Base-by-base conservation (phyloP, 139 green algal species). In the Picochlorum sp. region DNA sequence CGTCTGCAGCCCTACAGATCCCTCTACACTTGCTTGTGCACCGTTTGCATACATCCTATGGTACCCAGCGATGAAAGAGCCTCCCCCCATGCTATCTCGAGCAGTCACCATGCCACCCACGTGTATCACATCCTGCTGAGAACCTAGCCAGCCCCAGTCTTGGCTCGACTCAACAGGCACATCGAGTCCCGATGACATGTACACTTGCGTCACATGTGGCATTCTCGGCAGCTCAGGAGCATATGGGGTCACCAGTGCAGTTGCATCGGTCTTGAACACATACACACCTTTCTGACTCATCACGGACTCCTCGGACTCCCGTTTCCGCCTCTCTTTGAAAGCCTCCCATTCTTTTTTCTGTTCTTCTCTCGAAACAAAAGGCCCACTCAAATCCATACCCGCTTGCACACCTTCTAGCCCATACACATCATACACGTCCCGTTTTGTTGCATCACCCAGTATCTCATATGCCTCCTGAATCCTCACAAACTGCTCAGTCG, bases 381-480 rank as follows among this genome's bases (percentile, higher is more conserved):
- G 16, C 5, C 20, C 32, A 22, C 50, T 57, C n/a, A 81, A 59
- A 47, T 78, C 57, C 45, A 79, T 50, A 8, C 75, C 75, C 32
- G 72, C 55, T 7, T 39, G 18, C 7, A 82, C 47, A 5, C 72
- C 76, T 36, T 78, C 63, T 49, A 69, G 63, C 8, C 76, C 76
- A 47, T 83, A 83, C 1, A 83, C 36, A 33, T 83, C 76, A 25
- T 83, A 83, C 5, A 83, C 62, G 33, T 72, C 57, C 0, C 76
- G 60, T 55, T 67, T 72, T 18, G 59, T 33, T 3, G 72, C 47
- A 50, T 82, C 55, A 32, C 40, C 61, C 24, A 82, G 63, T 28
- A 82, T 62, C 59, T 80, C 74, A 30, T 82, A 81, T 2, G 74
- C 74, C 20, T 78, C 62, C 35, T 84, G 75, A 4, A 84, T 57